Evolutionary conservation across 2,329 filamentous ascomycete genomes (phyloP), one percentile per base, ranked within the genome.

Genomic region (Orbilia javanica): DNA sequence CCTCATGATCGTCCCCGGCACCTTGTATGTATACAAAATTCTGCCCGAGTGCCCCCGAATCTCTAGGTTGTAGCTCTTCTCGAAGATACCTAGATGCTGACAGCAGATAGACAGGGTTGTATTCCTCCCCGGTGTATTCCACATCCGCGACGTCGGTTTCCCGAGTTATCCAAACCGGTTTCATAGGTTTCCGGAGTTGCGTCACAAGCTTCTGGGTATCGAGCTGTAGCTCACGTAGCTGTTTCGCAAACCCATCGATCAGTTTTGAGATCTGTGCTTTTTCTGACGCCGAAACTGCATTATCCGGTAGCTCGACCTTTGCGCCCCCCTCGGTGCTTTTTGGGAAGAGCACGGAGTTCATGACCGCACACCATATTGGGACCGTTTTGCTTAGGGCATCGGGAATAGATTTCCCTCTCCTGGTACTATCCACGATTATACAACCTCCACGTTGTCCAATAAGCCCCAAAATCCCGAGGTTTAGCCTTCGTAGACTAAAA

Each of bases 371-470:
- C 96, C 96, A 99, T 79, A 97, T 92, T 1, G 96, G 95, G 27
- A 98, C 87, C 0, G 96, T 98, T 84, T 97, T 97, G 81, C 92
- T 93, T 18, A 99, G 87, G 15, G 96, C 94, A 85, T 99, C 96
- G 0, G 96, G 95, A 90, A 98, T 97, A 81, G 92, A 89, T 86
- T 98, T 98, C 8, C 96, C 96, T 65, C 95, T 88, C 70, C 96
- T 88, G 0, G 96, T 99, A 27, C 94, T 97, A 84, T 99, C 96
- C 50, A 98, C 92, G 72, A 99, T 90, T 75, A 98, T 91, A 83
- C 84, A 93, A 88, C 94, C 94, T 81, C 92, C 89, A 84, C 89
- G 83, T 70, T 85, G 82, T 78, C 88, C 89, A 68, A 95, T 87
- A 46, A 94, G 82, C 36, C 90, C 87, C 62, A 97, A 84, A 15